These are phyloP conservation scores for Heracleum sosnowskyi DNA, from an alignment of 129 eudicot genomes.

Conservation along the genomic window DNA sequence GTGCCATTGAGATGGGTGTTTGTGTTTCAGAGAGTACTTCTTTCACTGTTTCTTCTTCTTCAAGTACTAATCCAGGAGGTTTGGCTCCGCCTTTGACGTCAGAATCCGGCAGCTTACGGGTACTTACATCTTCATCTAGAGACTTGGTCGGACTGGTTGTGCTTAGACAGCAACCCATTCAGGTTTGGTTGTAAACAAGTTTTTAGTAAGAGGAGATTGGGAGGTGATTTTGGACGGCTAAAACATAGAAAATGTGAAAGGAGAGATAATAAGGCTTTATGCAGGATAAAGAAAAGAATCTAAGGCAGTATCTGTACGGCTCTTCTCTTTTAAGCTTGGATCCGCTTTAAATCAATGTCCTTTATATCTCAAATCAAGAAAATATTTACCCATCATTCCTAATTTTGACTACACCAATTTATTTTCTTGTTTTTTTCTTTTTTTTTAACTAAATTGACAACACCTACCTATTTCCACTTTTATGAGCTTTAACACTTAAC, in stretches of 20 bases:
- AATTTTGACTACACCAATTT: not conserved
- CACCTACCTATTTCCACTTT: not conserved
- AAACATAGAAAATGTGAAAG: not conserved
- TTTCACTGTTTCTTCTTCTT: constrained; percentile 36
- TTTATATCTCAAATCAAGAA: not conserved
- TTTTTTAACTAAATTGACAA: too few relatives aligned
- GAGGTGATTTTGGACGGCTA: not conserved
- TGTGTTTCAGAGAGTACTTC: constrained; percentile 60
- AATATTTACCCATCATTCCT: not conserved
- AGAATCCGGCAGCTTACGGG: not conserved
- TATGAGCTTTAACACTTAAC: too few relatives aligned
- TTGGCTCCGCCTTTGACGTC: constrained; percentile 6
- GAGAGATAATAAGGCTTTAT: not conserved
- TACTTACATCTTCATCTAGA: not conserved
- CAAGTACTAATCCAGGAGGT: constrained; percentile 8
- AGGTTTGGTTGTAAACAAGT: not conserved
- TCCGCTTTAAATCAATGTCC: not conserved
- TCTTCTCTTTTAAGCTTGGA: not conserved
- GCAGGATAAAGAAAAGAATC: not conserved
- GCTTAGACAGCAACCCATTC: constrained; percentile 82
- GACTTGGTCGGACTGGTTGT: constrained; percentile 10
- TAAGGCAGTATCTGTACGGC: not conserved
- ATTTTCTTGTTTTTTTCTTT: too few relatives aligned
- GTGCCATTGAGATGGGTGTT: constrained; percentile 19
- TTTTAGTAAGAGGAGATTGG: not conserved